Evolutionary conservation across 306 rosid genomes (phyloP), one percentile per base, ranked within the genome.

Genomic region (Psophocarpus tetragonolobus): DNA sequence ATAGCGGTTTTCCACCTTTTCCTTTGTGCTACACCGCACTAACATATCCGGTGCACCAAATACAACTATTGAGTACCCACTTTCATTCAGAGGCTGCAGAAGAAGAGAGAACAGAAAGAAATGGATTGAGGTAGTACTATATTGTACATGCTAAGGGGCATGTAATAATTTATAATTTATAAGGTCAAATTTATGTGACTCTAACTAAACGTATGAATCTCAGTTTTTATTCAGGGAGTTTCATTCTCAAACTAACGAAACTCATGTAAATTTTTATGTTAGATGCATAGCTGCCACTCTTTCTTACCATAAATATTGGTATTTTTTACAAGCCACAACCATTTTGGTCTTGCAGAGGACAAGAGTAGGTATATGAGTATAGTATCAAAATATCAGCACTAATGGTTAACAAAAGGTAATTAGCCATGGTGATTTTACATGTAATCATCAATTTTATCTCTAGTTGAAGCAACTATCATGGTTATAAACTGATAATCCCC

Each of bases 31-130:
- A 79, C 97, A 90, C 48, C 74, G 89, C 79, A 89, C 10, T 65
- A 92, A 75, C 62, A 88, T 69, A 83, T 94, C 91, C 0, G 97
- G 97, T 42, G 48, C 72, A 41, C 88, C 80, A 53, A 94, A 87
- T 84, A 83, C 80, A 61, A 92, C 87, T 20, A 82, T 63, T 32
- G 88, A 84, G 63, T 87, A 91, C 72, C 97, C 97, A 73, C 93
- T 92, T 74, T 84, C 95, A 57, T 86, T 81, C 44, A 94, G 79
- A 73, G 91, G 93, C 97, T 94, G 90, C 63, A 58, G 66, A 74
- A 74, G 36, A 26, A 23, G 44, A 71, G 21, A 10, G 21, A 21
- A 71, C 18, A 10, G 21, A 21, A 48, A 23, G 8, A 58, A 42
- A 13, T 12, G 56, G 17, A 38, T 24, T 71, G 50, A 85, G 44